Conservation (phyloP, 2,329 filamentous ascomycete species). For the Tolypocladium guangdongense region DNA sequence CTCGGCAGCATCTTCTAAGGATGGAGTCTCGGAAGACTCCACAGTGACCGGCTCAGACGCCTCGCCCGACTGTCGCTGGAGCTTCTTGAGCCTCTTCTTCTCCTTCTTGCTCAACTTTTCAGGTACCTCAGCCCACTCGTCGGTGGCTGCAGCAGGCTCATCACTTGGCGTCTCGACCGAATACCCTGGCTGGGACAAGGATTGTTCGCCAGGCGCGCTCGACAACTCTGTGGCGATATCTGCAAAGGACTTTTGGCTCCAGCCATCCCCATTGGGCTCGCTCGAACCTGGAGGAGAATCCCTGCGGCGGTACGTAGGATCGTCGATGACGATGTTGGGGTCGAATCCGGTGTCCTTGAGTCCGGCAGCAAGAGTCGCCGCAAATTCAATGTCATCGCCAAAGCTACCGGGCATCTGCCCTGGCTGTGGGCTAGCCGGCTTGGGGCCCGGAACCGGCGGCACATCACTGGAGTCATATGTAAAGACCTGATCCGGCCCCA, state of each 20-base stretch:
- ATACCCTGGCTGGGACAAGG: conserved; percentile 27
- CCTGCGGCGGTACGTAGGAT: conserved; percentile 51
- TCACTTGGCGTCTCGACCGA: conserved; percentile 31
- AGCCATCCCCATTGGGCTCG: conserved; percentile 26
- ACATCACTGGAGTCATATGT: conserved; percentile 29
- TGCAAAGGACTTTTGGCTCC: conserved; percentile 38
- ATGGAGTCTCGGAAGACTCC: conserved; percentile 3
- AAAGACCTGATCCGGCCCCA: conserved; percentile 11
- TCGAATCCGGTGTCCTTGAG: conserved; percentile 61
- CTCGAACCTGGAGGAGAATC: conserved; percentile 53
- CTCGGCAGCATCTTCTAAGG: conserved; percentile 14
- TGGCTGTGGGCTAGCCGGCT: conserved; percentile 35
- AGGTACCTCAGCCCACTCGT: conserved; percentile 13
- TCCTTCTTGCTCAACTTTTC: conserved; percentile 36
- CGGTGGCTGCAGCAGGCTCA: conserved; percentile 10
- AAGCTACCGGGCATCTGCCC: conserved; percentile 54
- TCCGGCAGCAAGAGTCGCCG: conserved; percentile 57
- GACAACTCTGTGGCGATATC: conserved; percentile 34
- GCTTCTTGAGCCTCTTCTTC: conserved; percentile 35
- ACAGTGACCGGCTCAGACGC: conserved; percentile 1
- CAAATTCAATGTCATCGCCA: conserved; percentile 56
- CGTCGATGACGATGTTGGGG: conserved; percentile 57
- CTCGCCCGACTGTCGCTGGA: conserved; percentile 5
- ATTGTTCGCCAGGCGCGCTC: not conserved
- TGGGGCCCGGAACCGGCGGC: conserved; percentile 46